Evolutionary conservation across 2,329 filamentous ascomycete genomes (phyloP).

Genomic region (Botrytis hyacinthi): DNA sequence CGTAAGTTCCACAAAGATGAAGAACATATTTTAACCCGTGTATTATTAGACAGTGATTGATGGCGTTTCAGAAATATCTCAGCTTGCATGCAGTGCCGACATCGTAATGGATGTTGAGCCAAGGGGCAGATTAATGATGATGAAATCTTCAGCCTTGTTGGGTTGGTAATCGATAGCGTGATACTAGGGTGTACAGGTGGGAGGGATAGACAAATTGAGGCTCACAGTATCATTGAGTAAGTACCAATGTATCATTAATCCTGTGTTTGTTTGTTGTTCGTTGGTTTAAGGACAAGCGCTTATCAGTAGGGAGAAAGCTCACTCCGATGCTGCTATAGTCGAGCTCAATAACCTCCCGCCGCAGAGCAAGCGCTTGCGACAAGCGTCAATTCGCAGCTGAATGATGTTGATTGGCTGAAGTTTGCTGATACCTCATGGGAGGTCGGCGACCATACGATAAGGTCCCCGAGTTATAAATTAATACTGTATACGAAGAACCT

Average conservation of each 20-base stretch:
- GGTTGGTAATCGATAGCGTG: slow-evolving; percentile 14
- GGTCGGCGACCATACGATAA: slow-evolving; percentile 20
- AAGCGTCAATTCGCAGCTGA: slow-evolving; percentile 4
- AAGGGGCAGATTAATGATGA: slow-evolving; percentile 8
- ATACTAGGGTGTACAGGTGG: slow-evolving; percentile 14
- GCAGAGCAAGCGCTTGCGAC: slow-evolving; percentile 17
- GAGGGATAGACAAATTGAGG: slow-evolving; percentile 3
- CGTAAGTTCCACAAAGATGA: slow-evolving; percentile 17
- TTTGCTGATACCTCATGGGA: slow-evolving; percentile 10
- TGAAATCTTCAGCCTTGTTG: slow-evolving; percentile 20
- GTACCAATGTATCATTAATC: slow-evolving; percentile 4
- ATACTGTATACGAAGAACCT: slow-evolving; percentile 10
- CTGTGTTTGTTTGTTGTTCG: slow-evolving; percentile 7
- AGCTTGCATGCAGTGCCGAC: slow-evolving; percentile 19
- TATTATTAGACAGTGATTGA: slow-evolving; percentile 15
- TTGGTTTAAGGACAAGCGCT: slow-evolving; percentile 9
- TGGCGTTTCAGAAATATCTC: slow-evolving; percentile 19
- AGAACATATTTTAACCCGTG: slow-evolving; percentile 15
- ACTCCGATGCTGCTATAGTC: background rate
- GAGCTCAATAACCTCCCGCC: background rate
- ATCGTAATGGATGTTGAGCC: background rate
- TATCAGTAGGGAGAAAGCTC: slow-evolving; percentile 1
- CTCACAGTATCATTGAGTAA: slow-evolving; percentile 1
- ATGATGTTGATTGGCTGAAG: slow-evolving; percentile 22
- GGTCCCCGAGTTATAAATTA: slow-evolving; percentile 18